A percentile compares a stretch with the other conserved stretches of the same genome.
These are phyloP conservation scores for Bromus sterilis DNA, from an alignment of 176 grass and related monocot genomes.

Conservation along the genomic window DNA sequence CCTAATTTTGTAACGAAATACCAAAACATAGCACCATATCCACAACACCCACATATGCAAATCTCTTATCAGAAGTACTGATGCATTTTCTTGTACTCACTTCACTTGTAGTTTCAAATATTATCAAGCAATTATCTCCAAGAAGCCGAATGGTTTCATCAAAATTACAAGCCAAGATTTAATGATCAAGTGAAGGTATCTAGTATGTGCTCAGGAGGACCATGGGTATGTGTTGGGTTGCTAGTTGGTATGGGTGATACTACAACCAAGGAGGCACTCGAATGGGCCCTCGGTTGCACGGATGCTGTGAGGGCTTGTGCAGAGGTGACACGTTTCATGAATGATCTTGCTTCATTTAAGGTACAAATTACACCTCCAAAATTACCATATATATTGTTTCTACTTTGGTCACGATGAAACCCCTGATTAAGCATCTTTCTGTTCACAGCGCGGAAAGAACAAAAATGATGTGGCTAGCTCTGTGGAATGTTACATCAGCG, in stretches of 20 bases:
- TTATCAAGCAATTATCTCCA: slow-evolving; percentile 22
- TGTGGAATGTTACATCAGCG: slow-evolving; percentile 10
- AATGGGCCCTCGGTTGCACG: slow-evolving; percentile 11
- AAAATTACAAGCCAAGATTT: slow-evolving; percentile 10
- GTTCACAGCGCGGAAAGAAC: slow-evolving; percentile 14
- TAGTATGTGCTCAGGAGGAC: background rate
- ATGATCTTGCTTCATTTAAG: slow-evolving; percentile 31
- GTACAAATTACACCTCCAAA: slow-evolving; percentile 4
- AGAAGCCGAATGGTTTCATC: slow-evolving; percentile 37
- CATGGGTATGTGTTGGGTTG: slow-evolving; percentile 4
- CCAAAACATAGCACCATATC: background rate
- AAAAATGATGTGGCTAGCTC: slow-evolving; percentile 9
- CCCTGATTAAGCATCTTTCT: background rate
- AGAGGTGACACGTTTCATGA: slow-evolving; percentile 23
- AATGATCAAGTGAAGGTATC: slow-evolving; percentile 22
- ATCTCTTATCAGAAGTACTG: background rate
- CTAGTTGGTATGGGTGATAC: slow-evolving; percentile 34
- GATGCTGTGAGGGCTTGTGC: slow-evolving; percentile 13
- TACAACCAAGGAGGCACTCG: slow-evolving; percentile 22
- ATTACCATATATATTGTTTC: background rate
- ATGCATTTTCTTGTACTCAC: background rate
- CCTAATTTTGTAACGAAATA: background rate
- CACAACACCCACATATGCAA: background rate
- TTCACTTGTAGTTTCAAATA: slow-evolving; percentile 3
- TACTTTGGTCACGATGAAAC: background rate